These are phyloP conservation scores for Psilocybe subaeruginosa DNA, from an alignment of 768 basidiomycete genomes.

Conservation along the genomic window DNA sequence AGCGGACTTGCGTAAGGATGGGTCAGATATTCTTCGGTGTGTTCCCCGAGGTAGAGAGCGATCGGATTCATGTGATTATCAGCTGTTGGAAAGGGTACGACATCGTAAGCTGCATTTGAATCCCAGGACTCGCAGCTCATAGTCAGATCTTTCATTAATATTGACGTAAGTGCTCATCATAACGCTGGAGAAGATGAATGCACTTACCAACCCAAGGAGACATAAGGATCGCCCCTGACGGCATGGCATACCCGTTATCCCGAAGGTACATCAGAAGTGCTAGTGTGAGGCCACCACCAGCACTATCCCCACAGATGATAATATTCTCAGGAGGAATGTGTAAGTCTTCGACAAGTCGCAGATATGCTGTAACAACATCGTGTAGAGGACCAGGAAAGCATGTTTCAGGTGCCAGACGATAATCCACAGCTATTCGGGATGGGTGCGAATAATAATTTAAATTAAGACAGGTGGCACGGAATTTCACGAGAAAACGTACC, in stretches of 20 bases:
- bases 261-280: constrained; percentile 92
- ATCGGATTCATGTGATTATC: constrained; percentile 93
- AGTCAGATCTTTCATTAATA: constrained; percentile 67
- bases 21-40: constrained; percentile 80
- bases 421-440: constrained; percentile 76
- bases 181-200: background rate
- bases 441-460: background rate
- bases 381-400: constrained; percentile 87
- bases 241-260: constrained; percentile 86
- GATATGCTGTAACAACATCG: constrained; percentile 87
- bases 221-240: constrained; percentile 86
- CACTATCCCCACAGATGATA: constrained; percentile 87
- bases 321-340: constrained; percentile 92
- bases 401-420: constrained; percentile 95
- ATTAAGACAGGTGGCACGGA: background rate
- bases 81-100: constrained; percentile 71
- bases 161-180: constrained; percentile 5
- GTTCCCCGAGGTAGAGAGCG: constrained; percentile 87
- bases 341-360: constrained; percentile 86
- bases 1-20: constrained; percentile 96
- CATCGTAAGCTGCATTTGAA: constrained; percentile 85
- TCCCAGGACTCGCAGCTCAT: constrained; percentile 99
- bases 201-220: constrained; percentile 94
- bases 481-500: constrained; percentile 30
- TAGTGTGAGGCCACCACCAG: constrained; percentile 86